phyloP scores from a whole-genome alignment of 805 yeast species.

The Maudiozyma serrabonitensis region DNA sequence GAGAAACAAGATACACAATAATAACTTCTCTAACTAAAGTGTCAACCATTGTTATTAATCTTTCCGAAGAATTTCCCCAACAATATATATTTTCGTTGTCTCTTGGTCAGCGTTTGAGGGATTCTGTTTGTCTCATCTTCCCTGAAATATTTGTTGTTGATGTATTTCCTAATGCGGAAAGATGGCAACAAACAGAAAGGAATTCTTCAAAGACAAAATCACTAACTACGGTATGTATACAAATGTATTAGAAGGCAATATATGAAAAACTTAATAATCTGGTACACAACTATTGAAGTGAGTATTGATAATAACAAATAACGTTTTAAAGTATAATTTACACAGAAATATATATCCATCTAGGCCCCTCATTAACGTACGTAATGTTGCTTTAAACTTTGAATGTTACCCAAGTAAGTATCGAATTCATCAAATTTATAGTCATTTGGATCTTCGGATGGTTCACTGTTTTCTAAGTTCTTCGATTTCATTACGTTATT shows the following conservation, averaged over 20 bases:
- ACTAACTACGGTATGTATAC: too few species aligned
- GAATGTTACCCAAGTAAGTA: not conserved
- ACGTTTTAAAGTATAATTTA: too few species aligned
- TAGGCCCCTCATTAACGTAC: not conserved
- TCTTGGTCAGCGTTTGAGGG: conserved; percentile 3
- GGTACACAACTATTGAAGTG: too few species aligned
- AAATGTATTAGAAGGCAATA: too few species aligned
- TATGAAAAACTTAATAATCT: too few species aligned
- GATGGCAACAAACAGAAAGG: not conserved
- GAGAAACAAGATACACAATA: too few species aligned
- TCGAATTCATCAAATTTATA: conserved; percentile 5
- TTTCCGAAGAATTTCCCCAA: too few species aligned
- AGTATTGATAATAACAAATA: too few species aligned
- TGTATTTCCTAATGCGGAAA: conserved; percentile 6
- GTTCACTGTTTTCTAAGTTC: not conserved
- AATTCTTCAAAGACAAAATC: not conserved
- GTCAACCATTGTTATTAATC: too few species aligned
- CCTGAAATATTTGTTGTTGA: conserved; percentile 4
- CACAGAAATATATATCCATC: too few species aligned
- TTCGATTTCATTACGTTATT: conserved; percentile 5
- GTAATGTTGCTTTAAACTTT: not conserved
- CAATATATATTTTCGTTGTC: not conserved
- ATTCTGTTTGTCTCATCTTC: too few species aligned
- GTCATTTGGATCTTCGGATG: not conserved
- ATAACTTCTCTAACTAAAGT: too few species aligned